Evolutionary conservation across 805 yeast genomes (phyloP).

Genomic region (Metschnikowia similis): DNA sequence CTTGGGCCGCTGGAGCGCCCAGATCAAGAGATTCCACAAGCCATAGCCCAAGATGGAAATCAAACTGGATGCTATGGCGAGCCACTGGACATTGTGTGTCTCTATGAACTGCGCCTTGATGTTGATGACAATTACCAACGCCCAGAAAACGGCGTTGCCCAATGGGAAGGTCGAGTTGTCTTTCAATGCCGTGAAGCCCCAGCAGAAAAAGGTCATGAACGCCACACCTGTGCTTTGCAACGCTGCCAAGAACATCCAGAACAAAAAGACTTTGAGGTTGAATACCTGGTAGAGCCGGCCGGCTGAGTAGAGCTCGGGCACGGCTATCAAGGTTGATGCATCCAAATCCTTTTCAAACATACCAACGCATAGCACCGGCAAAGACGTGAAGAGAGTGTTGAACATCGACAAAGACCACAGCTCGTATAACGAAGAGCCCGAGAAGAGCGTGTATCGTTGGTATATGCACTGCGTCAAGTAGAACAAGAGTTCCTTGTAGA

Average conservation of each 20-base stretch:
- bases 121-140: constrained; percentile 68
- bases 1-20: constrained; percentile 56
- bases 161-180: constrained; percentile 81
- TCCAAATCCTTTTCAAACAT: constrained; percentile 88
- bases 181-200: constrained; percentile 62
- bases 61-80: constrained; percentile 60
- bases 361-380: constrained; percentile 91
- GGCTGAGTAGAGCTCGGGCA: constrained; percentile 80
- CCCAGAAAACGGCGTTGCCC: constrained; percentile 73
- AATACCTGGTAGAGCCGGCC: constrained; percentile 77
- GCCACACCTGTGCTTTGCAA: constrained; percentile 67
- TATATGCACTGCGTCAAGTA: constrained; percentile 84
- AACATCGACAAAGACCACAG: constrained; percentile 97
- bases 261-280: constrained; percentile 61
- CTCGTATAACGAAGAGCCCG: constrained; percentile 91
- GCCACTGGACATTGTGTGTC: constrained; percentile 67
- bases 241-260: constrained; percentile 78
- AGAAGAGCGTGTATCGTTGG: constrained; percentile 81
- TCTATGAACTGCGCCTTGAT: constrained; percentile 78
- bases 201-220: constrained; percentile 60
- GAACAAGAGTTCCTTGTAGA: constrained; percentile 88
- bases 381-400: constrained; percentile 89
- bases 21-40: constrained; percentile 75
- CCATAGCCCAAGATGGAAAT: constrained; percentile 84
- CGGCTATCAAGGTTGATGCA: constrained; percentile 83